Base-by-base conservation (phyloP, 345 rosid genomes). In the Eucalyptus regnans region DNA sequence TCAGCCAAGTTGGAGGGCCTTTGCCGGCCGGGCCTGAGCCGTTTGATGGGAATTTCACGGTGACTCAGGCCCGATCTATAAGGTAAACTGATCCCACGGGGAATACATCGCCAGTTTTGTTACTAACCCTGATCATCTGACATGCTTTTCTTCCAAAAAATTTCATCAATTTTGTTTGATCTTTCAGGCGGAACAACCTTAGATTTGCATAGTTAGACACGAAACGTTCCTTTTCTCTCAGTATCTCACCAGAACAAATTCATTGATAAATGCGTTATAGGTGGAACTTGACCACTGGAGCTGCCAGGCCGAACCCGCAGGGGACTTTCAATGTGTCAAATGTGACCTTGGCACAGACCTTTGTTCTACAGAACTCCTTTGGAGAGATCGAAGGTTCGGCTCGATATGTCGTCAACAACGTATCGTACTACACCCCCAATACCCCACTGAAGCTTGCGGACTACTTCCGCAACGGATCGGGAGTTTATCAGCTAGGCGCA, bases 281-380 rank as follows among this genome's bases (percentile, higher is more conserved):
- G 89, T 95, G 96, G 97, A 94, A 94, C 90, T 10, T 93, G 92
- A 95, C 95, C 1, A 18, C 94, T 20, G 97, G 96, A 64, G 95
- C 97, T 48, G 95, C 96, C 3, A 93, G 97, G 93, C 96, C 96
- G 12, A 92, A 94, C 16, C 95, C 94, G 56, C 97, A 95, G 87
- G 95, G 95, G 89, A 92, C 94, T 31, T 95, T 95, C 89, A 94
- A 92, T 52, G 94, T 93, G 50, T 60, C 94, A 44, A 93, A 95
- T 85, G 94, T 93, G 86, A 94, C 91, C 43, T 8, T 92, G 31
- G 86, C 93, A 22, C 94, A 94, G 41, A 90, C 93, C 51, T 93
- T 94, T 79, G 49, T 92, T 43, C 94, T 94, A 14, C 89, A 80
- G 4, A 90, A 89, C 44, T 90, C 93, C 58, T 33, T 23, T 81